Percentiles rank a stretch among this genome's conserved stretches.
Conservation (phyloP, 1,284 basidiomycete genomes). For the Gomphus bonarii region DNA sequence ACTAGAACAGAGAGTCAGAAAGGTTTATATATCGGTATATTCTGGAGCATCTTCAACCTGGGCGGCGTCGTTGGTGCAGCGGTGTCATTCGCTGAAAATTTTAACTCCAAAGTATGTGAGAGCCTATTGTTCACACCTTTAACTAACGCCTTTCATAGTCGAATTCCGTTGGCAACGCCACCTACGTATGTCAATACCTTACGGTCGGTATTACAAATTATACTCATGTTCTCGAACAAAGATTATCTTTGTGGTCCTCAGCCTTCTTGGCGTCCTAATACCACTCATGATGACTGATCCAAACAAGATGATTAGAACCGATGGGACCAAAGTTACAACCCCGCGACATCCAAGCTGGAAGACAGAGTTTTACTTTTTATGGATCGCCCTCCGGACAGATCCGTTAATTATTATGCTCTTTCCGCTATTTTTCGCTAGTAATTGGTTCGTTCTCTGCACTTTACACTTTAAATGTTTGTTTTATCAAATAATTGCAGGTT, state of each 20-base stretch:
- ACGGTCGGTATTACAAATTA: not conserved
- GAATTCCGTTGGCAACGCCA: constrained; percentile 41
- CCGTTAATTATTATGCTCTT: constrained; percentile 49
- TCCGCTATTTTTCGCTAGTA: constrained; percentile 64
- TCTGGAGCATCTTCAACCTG: constrained; percentile 71
- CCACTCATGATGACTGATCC: constrained; percentile 63
- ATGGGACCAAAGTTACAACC: constrained; percentile 56
- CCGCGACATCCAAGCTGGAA: constrained; percentile 63
- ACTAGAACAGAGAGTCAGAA: constrained; percentile 50
- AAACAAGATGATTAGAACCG: constrained; percentile 54
- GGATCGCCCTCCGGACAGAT: constrained; percentile 42
- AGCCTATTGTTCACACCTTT: not conserved
- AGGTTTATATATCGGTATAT: constrained; percentile 66
- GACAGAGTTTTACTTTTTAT: constrained; percentile 40
- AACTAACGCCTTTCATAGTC: constrained; percentile 15
- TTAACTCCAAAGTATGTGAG: constrained; percentile 13
- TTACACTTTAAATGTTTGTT: not conserved
- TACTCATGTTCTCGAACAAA: constrained; percentile 19
- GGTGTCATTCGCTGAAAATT: constrained; percentile 49
- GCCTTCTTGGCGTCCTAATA: constrained; percentile 50
- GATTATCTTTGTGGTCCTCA: constrained; percentile 68
- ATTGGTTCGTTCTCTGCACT: constrained; percentile 33
- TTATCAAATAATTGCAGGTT: constrained; percentile 25
- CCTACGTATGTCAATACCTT: constrained; percentile 36
- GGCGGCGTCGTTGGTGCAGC: constrained; percentile 62